phyloP scores from a whole-genome alignment of 768 basidiomycete species.

The Pleurotus citrinopileatus region DNA sequence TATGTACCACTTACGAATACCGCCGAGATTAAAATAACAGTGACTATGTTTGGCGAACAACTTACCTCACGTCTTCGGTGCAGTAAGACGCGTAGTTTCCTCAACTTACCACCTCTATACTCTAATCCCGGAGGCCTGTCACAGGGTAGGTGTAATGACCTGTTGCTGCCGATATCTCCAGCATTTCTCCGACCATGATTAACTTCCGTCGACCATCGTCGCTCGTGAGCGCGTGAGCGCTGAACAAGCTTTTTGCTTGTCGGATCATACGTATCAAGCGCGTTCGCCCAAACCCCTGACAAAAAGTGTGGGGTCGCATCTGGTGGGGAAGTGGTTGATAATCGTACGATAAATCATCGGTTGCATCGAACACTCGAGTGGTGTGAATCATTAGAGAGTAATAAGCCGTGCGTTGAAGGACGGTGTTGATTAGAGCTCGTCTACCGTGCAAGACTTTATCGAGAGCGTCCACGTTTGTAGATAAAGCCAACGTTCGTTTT shows the following conservation, averaged over 20 bases:
- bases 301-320: not conserved
- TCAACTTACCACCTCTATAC: no score
- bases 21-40: not conserved
- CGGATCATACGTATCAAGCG: not conserved
- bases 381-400: no score
- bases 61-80: not conserved
- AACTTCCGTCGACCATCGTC: not conserved
- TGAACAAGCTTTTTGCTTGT: not conserved
- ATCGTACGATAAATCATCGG: constrained; percentile 1
- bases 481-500: constrained; percentile 9
- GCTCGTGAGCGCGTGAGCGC: no score
- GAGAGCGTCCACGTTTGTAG: constrained; percentile 7
- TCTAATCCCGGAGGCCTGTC: no score
- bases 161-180: not conserved
- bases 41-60: not conserved
- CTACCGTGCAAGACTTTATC: not conserved
- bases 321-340: not conserved
- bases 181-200: not conserved
- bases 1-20: not conserved
- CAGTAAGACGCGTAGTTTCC: no score
- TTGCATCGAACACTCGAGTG: not conserved
- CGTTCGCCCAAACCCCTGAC: not conserved
- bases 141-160: not conserved
- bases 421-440: no score
- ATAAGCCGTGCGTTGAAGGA: no score